These are phyloP conservation scores for Crataegus laevigata DNA, from an alignment of 306 rosid species.

Conservation along the genomic window DNA sequence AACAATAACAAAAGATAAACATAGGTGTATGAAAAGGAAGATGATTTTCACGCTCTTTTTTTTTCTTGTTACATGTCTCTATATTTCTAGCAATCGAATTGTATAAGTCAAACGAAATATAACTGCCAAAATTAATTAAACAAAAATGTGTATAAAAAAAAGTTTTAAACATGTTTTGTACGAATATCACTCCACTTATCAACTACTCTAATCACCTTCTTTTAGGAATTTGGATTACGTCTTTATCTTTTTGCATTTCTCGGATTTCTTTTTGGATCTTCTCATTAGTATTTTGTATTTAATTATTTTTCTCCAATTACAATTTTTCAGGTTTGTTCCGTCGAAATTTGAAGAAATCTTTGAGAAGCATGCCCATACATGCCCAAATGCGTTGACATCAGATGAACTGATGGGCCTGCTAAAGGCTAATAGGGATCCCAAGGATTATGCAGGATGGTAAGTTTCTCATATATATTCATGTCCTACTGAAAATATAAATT, in stretches of 20 bases:
- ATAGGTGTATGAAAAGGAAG: no score
- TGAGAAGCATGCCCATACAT: constrained; percentile 41
- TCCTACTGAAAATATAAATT: background rate
- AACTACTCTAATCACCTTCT: background rate
- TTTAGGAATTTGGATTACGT: background rate
- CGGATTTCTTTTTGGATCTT: no score
- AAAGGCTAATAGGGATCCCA: constrained; percentile 47
- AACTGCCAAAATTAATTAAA: no score
- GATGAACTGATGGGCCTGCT: constrained; percentile 49
- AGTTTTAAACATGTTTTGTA: no score
- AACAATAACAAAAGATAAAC: no score
- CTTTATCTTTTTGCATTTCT: background rate
- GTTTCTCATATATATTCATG: background rate
- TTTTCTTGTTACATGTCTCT: no score
- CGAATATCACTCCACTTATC: no score
- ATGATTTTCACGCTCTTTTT: no score
- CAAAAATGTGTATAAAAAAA: no score
- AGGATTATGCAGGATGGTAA: constrained; percentile 57
- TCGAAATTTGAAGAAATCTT: constrained; percentile 68
- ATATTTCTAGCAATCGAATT: no score
- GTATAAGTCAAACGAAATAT: no score
- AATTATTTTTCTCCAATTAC: background rate
- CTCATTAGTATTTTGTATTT: background rate
- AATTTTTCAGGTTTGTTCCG: constrained; percentile 49
- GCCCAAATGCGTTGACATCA: constrained; percentile 51